Percentiles rank a stretch among this genome's conserved stretches.
These are phyloP conservation scores for Trametes coccinea DNA, from an alignment of 768 basidiomycete genomes.

Conservation along the genomic window DNA sequence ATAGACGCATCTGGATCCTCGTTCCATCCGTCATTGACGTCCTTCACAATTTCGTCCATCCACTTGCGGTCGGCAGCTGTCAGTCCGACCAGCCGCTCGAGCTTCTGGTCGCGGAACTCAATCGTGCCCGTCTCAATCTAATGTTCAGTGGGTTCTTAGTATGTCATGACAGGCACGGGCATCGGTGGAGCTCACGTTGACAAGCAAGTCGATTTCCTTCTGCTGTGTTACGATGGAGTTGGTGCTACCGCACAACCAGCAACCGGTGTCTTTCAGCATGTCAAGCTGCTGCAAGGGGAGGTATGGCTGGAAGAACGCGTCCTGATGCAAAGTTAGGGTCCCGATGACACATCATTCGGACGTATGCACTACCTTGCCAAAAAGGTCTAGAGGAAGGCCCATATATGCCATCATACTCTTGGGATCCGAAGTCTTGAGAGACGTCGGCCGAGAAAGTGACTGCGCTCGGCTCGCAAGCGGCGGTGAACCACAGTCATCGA, in stretches of 20 bases:
- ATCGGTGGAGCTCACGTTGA: constrained; percentile 60
- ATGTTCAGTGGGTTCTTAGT: neutral
- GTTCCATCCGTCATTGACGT: constrained; percentile 82
- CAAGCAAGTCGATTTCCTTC: constrained; percentile 85
- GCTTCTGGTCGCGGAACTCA: constrained; percentile 81
- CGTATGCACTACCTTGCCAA: constrained; percentile 65
- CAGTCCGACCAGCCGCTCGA: constrained; percentile 76
- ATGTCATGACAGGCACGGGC: neutral
- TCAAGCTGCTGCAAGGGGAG: constrained; percentile 94
- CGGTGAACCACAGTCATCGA: constrained; percentile 92
- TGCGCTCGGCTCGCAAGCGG: constrained; percentile 63
- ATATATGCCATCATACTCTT: constrained; percentile 90
- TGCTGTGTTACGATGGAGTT: constrained; percentile 95
- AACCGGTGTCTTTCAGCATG: constrained; percentile 72
- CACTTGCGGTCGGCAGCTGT: constrained; percentile 95
- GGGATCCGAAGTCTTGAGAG: constrained; percentile 83
- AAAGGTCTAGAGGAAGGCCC: constrained; percentile 92
- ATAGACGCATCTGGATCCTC: constrained; percentile 54
- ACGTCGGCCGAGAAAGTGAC: constrained; percentile 70
- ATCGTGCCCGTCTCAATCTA: constrained; percentile 85
- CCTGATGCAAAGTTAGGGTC: constrained; percentile 40
- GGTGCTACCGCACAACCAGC: constrained; percentile 94
- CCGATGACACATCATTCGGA: neutral
- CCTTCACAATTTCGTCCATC: constrained; percentile 93
- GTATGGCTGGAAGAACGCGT: constrained; percentile 97